Conservation (phyloP, 2,329 filamentous ascomycete genomes). For the Penicillium sp. region DNA sequence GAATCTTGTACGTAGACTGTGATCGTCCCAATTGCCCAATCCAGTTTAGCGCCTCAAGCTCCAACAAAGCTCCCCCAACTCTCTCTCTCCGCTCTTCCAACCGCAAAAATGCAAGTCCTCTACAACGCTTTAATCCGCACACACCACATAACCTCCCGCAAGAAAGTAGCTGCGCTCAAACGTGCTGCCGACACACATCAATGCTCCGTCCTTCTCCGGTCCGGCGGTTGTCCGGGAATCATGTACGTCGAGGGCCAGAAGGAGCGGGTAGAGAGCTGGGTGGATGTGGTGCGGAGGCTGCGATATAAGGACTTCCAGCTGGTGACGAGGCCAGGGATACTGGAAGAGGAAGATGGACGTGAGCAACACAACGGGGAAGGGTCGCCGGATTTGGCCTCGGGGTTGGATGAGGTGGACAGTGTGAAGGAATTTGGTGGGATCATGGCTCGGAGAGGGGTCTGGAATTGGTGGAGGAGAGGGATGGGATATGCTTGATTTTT, state of each 20-base stretch:
- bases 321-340: slow-evolving; percentile 51
- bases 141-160: slow-evolving; percentile 78
- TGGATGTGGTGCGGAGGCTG: slow-evolving; percentile 61
- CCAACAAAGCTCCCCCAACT: neutral
- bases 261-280: slow-evolving; percentile 60
- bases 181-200: slow-evolving; percentile 60
- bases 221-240: slow-evolving; percentile 68
- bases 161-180: slow-evolving; percentile 67
- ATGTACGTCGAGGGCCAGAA: slow-evolving; percentile 71
- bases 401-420: slow-evolving; percentile 59
- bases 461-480: slow-evolving; percentile 64
- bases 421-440: slow-evolving; percentile 63
- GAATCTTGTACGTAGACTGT: too few relatives aligned
- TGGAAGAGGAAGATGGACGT: slow-evolving; percentile 20
- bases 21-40: neutral
- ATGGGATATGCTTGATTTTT: slow-evolving; percentile 56
- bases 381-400: slow-evolving; percentile 12
- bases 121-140: slow-evolving; percentile 69
- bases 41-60: neutral
- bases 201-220: slow-evolving; percentile 65
- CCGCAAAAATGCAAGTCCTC: slow-evolving; percentile 20
- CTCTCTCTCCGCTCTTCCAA: neutral
- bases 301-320: slow-evolving; percentile 73
- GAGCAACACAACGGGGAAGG: neutral
- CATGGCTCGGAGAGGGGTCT: slow-evolving; percentile 62